Conservation (phyloP, 805 yeast genomes). For the Lachancea fermentati region DNA sequence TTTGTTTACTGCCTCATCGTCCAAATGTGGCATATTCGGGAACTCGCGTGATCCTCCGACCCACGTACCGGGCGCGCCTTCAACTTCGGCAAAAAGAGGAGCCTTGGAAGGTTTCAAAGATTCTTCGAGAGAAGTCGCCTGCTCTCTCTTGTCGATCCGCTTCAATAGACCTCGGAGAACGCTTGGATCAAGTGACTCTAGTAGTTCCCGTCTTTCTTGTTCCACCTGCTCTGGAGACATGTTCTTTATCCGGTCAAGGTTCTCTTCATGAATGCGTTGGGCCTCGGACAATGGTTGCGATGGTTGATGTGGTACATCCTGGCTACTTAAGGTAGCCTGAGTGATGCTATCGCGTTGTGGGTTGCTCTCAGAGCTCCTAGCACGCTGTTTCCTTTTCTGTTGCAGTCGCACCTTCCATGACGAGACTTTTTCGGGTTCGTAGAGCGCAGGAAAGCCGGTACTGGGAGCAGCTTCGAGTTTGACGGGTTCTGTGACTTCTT, state of each 20-base stretch:
- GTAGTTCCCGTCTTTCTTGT: slow-evolving; percentile 58
- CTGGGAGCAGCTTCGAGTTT: slow-evolving; percentile 5
- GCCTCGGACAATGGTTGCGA: slow-evolving; percentile 47
- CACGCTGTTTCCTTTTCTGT: slow-evolving; percentile 25
- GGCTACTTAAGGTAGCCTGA: slow-evolving; percentile 24
- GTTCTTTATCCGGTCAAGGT: slow-evolving; percentile 50
- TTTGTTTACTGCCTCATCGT: slow-evolving; percentile 26
- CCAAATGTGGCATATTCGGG: slow-evolving; percentile 20
- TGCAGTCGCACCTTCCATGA: slow-evolving; percentile 45
- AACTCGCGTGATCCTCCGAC: slow-evolving; percentile 27
- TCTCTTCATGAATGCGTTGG: slow-evolving; percentile 73
- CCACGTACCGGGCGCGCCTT: slow-evolving; percentile 35
- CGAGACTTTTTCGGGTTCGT: slow-evolving; percentile 38
- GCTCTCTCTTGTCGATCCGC: slow-evolving; percentile 47
- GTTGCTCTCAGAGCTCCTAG: too few species aligned
- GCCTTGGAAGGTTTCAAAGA: slow-evolving; percentile 16
- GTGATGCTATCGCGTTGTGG: too few species aligned
- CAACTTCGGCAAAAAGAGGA: slow-evolving; percentile 28
- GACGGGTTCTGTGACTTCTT: slow-evolving; percentile 36
- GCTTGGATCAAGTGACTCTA: slow-evolving; percentile 63
- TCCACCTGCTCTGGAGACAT: slow-evolving; percentile 65
- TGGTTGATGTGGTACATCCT: slow-evolving; percentile 2
- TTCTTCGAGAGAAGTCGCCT: slow-evolving; percentile 36
- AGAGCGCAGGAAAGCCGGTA: slow-evolving; percentile 31
- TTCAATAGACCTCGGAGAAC: slow-evolving; percentile 53